phyloP scores from a whole-genome alignment of 208 protist species.

The Trypanosoma lewisi region DNA sequence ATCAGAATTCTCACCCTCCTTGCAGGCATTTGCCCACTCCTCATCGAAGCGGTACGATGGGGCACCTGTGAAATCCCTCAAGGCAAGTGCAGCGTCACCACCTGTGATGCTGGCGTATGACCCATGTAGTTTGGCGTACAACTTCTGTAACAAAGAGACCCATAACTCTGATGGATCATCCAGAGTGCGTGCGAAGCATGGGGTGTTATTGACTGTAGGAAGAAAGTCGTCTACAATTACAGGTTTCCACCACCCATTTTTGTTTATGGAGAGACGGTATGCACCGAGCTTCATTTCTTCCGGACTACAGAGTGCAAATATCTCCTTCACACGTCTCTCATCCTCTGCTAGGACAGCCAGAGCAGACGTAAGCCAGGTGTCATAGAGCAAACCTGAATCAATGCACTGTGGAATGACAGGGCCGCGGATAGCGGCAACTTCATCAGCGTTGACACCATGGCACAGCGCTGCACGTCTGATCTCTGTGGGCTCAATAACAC shows the following conservation, averaged over 20 bases:
- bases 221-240: constrained; percentile 28
- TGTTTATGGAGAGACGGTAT: constrained; percentile 25
- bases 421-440: not conserved
- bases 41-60: constrained; percentile 20
- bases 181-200: constrained; percentile 12
- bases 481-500: not conserved
- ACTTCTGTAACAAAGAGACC: constrained; percentile 43
- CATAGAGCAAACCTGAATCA: constrained; percentile 35
- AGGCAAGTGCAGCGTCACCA: constrained; percentile 20
- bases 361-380: constrained; percentile 62
- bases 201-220: constrained; percentile 10
- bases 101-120: constrained; percentile 29
- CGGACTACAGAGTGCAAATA: constrained; percentile 22
- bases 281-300: constrained; percentile 13
- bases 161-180: constrained; percentile 33
- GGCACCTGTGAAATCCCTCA: constrained; percentile 37
- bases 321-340: constrained; percentile 30
- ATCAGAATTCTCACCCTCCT: constrained; percentile 11
- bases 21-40: constrained; percentile 29
- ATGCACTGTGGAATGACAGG: constrained; percentile 32
- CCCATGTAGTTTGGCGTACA: constrained; percentile 45
- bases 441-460: not conserved
- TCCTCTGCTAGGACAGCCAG: constrained; percentile 50
- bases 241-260: constrained; percentile 32
- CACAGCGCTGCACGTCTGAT: not conserved